Evolutionary conservation across 1,139 yeast genomes (phyloP), one percentile per base, ranked within the genome.

Genomic region (Suhomyces ambrosiae): DNA sequence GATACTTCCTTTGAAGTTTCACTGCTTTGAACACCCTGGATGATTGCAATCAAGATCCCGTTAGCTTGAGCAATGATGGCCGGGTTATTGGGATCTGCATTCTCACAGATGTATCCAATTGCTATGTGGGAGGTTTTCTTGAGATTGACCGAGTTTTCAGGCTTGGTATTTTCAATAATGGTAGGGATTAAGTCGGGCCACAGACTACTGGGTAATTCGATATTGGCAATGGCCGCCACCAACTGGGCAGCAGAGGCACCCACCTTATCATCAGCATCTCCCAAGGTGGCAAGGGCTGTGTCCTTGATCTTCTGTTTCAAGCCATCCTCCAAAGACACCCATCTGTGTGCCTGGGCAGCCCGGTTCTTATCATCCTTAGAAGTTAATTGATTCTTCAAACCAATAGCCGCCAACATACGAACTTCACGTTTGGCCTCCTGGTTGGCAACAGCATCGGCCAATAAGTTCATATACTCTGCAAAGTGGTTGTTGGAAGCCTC

Each of bases 41-140:
- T 95, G 54, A 92, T 89, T 22, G 98, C 96, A 46, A 95, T 90
- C 52, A 92, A 74, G 39, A 92, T 88, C 38, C 96, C 96, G 60
- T 88, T 88, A 10, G 96, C 85, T 61, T 90, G 96, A 7, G 87
- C 73, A 14, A 84, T 80, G 44, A 90, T 81, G 31, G 83, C 84
- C 16, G 85, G 81, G 61, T 88, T 86, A 44, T 76, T 75, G 14
- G 96, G 95, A 58, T 90, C 96, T 8, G 95, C 92, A 40, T 86
- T 78, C 65, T 92, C 98, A 66, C 98, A 92, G 48, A 92, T 90
- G 61, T 89, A 92, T 35, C 98, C 98, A 55, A 92, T 86, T 3
- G 97, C 79, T 54, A 88, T 74, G 50, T 90, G 73, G 5, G 96
- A 86, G 1, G 96, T 86, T 54, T 90, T 79, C 66, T 92, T 92